Percentiles rank a stretch among this genome's conserved stretches.
phyloP scores from a whole-genome alignment of 2,329 filamentous ascomycete genomes.

The Cladosporium phlei region DNA sequence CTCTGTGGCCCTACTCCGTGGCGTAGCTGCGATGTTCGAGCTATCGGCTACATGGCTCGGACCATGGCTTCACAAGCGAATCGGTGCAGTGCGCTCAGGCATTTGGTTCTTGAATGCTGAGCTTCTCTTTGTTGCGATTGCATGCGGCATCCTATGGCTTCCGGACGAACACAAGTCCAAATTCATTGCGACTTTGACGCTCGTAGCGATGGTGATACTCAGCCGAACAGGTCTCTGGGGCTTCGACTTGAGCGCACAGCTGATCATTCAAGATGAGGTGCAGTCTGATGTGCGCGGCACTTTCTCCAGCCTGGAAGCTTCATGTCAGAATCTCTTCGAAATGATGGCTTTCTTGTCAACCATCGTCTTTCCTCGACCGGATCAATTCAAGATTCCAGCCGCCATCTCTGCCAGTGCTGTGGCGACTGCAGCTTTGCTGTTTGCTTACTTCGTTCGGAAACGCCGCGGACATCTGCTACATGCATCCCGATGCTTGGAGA shows the following conservation, averaged over 20 bases:
- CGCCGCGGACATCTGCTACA: constrained; percentile 60
- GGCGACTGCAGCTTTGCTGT: constrained; percentile 45
- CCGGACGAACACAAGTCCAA: constrained; percentile 10
- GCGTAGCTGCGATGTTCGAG: constrained; percentile 52
- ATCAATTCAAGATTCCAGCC: constrained; percentile 61
- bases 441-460: constrained; percentile 53
- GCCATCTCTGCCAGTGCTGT: constrained; percentile 55
- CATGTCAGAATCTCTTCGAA: constrained; percentile 66
- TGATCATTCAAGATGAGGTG: constrained; percentile 43
- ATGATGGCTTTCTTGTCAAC: constrained; percentile 62
- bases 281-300: constrained; percentile 49
- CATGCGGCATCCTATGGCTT: constrained; percentile 33
- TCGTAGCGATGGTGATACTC: constrained; percentile 37
- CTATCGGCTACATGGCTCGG: constrained; percentile 58
- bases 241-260: constrained; percentile 45
- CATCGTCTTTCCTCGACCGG: constrained; percentile 58
- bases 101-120: constrained; percentile 70
- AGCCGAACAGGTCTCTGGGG: constrained; percentile 45
- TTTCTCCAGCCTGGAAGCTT: constrained; percentile 65
- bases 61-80: constrained; percentile 49
- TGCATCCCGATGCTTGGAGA: constrained; percentile 25
- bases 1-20: constrained; percentile 52
- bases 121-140: constrained; percentile 48
- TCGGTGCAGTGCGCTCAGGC: constrained; percentile 56
- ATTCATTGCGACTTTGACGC: constrained; percentile 21